Base-by-base conservation (phyloP, 108 stramenopile genomes). In the Cyclotella atomus region DNA sequence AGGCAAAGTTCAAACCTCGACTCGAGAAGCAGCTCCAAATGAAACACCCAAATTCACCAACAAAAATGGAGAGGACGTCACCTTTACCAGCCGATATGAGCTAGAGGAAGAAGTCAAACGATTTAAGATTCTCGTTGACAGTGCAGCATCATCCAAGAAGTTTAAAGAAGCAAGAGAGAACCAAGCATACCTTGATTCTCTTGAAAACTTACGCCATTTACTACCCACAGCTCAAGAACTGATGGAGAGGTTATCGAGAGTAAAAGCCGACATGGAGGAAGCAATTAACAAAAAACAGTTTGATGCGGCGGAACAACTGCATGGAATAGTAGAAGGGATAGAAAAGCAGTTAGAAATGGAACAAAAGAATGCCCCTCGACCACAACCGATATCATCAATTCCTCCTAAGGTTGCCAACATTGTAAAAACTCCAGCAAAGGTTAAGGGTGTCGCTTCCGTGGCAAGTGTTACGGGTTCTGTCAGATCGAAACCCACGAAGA, bases 271-370 rank as follows among this genome's bases (percentile, higher is more conserved):
- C 46, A 82, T 95, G 84, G 70, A 90, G 14, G 59, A 52, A 34
- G 89, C 91, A 10, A 85, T 95, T 28, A 14, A 69, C 33, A 84
- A 68, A 29, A 95, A 92, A 76, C 59, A 84, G 43, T 95, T 95
- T 60, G 79, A 71, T 21, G 79, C 79, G 17, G 93, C 93, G 0
- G 91, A 89, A 32, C 35, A 62, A 19, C 62, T 92, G 19, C 79
- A 95, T 34, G 54, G 74, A 32, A 61, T 75, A 38, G 82, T 92
- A 23, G 78, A 72, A 59, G 9, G 27, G 0, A 71, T 91, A 3
- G 88, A 92, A 65, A 36, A 61, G 24, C 83, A 85, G 54, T 59
- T 90, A 32, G 38, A 65, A 25, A 59, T 74, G 28, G 93, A 92
- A 67, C 61, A 73, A 24, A 65, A 44, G 12, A 72, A 53, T 41